Conservation (phyloP, 2,329 filamentous ascomycete species). For the Fusarium stilboides region DNA sequence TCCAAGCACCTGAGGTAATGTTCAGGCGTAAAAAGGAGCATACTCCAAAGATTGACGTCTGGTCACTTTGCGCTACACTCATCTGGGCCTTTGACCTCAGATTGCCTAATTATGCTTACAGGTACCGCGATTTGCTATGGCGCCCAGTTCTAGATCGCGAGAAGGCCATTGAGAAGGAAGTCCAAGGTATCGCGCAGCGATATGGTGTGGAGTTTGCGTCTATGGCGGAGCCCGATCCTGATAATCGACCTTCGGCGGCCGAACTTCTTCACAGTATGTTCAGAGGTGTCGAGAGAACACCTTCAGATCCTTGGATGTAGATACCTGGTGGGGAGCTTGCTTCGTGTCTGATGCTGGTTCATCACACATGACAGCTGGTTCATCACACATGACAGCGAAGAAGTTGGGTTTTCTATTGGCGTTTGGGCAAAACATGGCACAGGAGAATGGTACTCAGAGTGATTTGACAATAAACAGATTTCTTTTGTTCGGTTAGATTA, state of each 20-base stretch:
- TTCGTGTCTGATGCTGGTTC: background rate
- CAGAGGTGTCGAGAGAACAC: background rate
- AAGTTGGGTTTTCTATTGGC: background rate
- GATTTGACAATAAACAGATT: background rate
- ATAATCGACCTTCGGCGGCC: background rate
- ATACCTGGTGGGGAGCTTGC: too few relatives aligned
- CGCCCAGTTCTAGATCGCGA: too few relatives aligned
- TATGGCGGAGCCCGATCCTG: background rate
- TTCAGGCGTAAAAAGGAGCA: background rate
- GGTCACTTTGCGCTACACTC: background rate
- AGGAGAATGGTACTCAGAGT: background rate
- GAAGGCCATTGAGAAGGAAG: background rate
- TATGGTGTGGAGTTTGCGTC: background rate
- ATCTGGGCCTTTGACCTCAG: background rate
- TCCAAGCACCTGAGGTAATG: background rate
- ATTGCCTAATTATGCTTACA: background rate
- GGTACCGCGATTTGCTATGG: background rate
- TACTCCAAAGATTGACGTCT: constrained; percentile 5
- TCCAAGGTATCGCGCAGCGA: rapidly evolving
- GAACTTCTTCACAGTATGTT: background rate
- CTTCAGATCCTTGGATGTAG: background rate
- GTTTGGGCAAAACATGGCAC: background rate
- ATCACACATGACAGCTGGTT: too few relatives aligned
- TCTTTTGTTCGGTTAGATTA: background rate
- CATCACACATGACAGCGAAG: background rate